Evolutionary conservation across 78 protist species (phyloP).

Genomic region (Dictyostelium purpureum): DNA sequence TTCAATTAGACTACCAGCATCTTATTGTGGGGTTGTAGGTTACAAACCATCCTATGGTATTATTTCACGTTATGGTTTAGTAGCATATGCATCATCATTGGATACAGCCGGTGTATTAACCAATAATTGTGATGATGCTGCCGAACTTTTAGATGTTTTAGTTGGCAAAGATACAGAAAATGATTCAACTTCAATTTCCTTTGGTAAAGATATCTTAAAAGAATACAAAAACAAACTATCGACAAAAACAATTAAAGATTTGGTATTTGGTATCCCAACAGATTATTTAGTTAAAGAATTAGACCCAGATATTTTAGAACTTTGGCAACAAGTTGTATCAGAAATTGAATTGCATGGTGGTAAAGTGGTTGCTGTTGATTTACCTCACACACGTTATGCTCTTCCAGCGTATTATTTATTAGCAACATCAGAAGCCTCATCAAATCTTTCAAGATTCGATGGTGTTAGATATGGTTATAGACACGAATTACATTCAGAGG

Average conservation of each 20-base stretch:
- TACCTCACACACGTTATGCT: constrained; percentile 79
- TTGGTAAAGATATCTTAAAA: not conserved
- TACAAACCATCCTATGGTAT: constrained; percentile 91
- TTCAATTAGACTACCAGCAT: constrained; percentile 86
- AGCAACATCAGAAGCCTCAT: constrained; percentile 90
- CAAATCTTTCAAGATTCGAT: constrained; percentile 87
- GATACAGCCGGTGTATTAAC: constrained; percentile 86
- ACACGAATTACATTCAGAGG: not conserved
- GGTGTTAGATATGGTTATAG: constrained; percentile 82
- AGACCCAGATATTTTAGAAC: constrained; percentile 30
- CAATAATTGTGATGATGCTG: constrained; percentile 47
- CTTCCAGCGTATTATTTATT: constrained; percentile 87
- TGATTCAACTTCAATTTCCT: constrained; percentile 62
- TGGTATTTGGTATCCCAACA: constrained; percentile 54
- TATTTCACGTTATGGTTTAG: constrained; percentile 80
- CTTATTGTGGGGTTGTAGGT: constrained; percentile 87
- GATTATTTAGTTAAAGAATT: constrained; percentile 82
- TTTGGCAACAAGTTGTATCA: constrained; percentile 71
- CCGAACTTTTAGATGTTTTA: constrained; percentile 40
- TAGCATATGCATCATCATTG: constrained; percentile 86
- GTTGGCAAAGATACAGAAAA: constrained; percentile 24
- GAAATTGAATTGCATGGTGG: constrained; percentile 75
- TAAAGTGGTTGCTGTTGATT: constrained; percentile 46
- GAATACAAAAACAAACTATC: not conserved
- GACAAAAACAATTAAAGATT: not conserved